Base-by-base conservation (phyloP, 495 filamentous ascomycete genomes). In the Hypoxylon crocopeplum region DNA sequence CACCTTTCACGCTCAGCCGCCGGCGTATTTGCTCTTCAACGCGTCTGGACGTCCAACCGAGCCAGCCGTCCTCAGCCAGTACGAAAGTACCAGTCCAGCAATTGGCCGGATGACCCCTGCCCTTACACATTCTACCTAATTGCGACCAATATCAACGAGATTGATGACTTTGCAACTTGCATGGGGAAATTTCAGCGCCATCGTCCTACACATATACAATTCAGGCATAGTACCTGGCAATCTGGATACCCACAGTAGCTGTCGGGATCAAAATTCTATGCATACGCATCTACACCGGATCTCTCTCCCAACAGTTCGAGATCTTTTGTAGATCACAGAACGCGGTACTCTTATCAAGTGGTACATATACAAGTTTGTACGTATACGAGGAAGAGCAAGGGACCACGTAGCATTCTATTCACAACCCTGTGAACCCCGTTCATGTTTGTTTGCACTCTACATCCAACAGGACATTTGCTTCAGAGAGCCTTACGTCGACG, bases 71-170 rank as follows among this genome's bases (percentile, higher is more conserved):
- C 25, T 13, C 5, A 51, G 25, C 32, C 56, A 47, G 33, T 51
- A 59, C 46, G 50, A 56, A 52, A 44, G 56, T 60, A 56, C 62
- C 39, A 42, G 30, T 46, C 34, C 19, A 60, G 38, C 21, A 60
- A 65, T 65, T 60, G 62, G 62, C 29, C 17, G n/a, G 19, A 24
- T 15, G 30, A 48, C 56, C 61, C 61, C 56, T 64, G 61, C 24
- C 17, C 45, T 46, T 50, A 17, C 56, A 52, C 44, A 49, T 65
- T 65, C 48, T 65, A 42, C 56, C 56, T 60, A 56, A 60, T 60
- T 65, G 40, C 61, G 3, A 55, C 50, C 33, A 65, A 65, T 65
- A 59, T 65, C 56, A 51, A 17, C 39, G 46, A 52, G 37, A 60
- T 60, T 49, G 44, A 41, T 56, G 45, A 48, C 37, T 59, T 45